Evolutionary conservation across 2,329 filamentous ascomycete species (phyloP).

Genomic region (Chaetothyriales sp.): DNA sequence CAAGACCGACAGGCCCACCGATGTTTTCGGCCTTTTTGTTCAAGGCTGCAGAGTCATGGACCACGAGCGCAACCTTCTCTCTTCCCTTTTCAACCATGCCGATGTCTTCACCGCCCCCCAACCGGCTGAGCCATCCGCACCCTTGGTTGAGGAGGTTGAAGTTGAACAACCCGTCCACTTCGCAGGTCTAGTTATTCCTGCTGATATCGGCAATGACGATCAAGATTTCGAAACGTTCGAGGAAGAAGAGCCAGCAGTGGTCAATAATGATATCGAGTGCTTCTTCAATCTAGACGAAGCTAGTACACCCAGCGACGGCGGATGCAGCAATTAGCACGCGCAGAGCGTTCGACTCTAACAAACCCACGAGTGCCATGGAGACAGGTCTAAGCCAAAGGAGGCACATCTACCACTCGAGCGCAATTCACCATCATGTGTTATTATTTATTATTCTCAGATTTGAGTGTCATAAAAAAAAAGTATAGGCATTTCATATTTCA

Average conservation of each 20-base stretch:
- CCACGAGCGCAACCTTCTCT: not conserved
- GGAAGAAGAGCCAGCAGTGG: not conserved
- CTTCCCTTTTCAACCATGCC: not conserved
- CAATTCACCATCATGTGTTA: not conserved
- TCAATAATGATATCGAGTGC: not conserved
- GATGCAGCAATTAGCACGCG: not conserved
- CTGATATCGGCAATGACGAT: not conserved
- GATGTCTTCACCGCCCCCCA: not conserved
- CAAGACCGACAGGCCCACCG: not conserved
- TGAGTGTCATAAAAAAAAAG: not conserved
- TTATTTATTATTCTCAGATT: not conserved
- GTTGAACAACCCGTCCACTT: not conserved
- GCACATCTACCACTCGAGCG: not conserved
- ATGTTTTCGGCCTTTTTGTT: not conserved
- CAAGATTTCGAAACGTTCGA: not conserved
- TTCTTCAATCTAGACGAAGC: not conserved
- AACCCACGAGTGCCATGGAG: not conserved
- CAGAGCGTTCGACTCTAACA: not conserved
- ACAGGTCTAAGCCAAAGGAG: not conserved
- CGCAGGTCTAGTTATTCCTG: not conserved
- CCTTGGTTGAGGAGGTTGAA: not conserved
- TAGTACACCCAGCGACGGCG: not conserved
- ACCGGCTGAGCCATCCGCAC: not conserved
- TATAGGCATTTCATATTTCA: no score
- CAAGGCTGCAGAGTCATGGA: not conserved